Base-by-base conservation (phyloP, 202 grass and related monocot genomes). In the Elaeis oleifera region DNA sequence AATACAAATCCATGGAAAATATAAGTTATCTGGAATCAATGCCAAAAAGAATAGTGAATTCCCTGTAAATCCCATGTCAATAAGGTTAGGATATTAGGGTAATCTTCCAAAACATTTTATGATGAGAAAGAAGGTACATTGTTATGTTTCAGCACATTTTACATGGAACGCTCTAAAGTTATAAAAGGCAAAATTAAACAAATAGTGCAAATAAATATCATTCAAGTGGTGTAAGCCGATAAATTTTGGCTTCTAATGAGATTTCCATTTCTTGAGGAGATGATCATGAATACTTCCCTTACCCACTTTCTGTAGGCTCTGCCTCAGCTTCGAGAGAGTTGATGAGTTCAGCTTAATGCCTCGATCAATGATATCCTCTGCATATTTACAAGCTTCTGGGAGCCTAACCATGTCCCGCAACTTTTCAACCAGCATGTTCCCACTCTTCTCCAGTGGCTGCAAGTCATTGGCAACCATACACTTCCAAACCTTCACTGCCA, bases 311-410 rank as follows among this genome's bases (percentile, higher is more conserved):
- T 44, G 15, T 16, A 96, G 60, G 70, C 81, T 69, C 44, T 78
- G 82, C 87, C 61, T 90, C 71, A 96, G 75, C 68, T 89, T 88
- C 1, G 70, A 49, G 67, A 96, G 58, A 4, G 79, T 96, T 4
- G 76, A 72, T 2, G 87, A 91, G 23, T 65, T 83, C 74, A 96
- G 48, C 54, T 88, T 89, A 74, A 96, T 84, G 22, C 87, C 79
- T 23, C 65, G 81, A 53, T 96, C 91, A 18, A 91, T 96, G 76
- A 91, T 85, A 54, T 85, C 81, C 73, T 91, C 87, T 11, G 87
- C 91, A 70, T 71, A 85, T 72, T 90, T 96, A 70, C 92, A 96
- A 44, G 91, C 91, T 88, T 96, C 91, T 0, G 87, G 87, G 31
- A 96, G 68, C 71, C 75, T 75, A 23, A 77, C 76, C 26, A 56